Base-by-base conservation (phyloP, 1,284 basidiomycete species). In the Xerocomus nothofagi region DNA sequence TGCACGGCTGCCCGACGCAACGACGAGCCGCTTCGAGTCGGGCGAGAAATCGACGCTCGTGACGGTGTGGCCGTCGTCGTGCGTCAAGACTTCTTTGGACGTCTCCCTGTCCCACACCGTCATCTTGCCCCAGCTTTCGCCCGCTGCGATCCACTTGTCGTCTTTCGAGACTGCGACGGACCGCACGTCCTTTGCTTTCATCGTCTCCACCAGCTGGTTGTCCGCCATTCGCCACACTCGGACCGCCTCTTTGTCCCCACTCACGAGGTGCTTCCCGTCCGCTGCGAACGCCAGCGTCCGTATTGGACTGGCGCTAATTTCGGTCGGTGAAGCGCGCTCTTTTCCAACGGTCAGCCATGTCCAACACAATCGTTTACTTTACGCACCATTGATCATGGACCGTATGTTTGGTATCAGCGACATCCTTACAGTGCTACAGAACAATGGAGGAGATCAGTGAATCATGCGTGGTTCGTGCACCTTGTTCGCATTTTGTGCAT, bases 21-120 rank as follows among this genome's bases (percentile, higher is more conserved):
- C 10, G 34, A 44, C 54, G 32, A 57, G 54, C 10, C 42, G 33
- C 6, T 44, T 27, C 15, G 39, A 34, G 49, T 59, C 45, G 17
- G 57, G 57, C 5, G 57, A 57, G 30, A 57, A 57, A 34, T 57
- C 57, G 20, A 57, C 44, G 14, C 41, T 46, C 1, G 43, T 44
- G 33, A 53, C 29, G 38, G 38, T 39, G 44, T 38, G 40, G 29
- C 42, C 42, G 10, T 41, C 55, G n/a, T 57, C 27, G 6, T 52
- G 38, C 9, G 15, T 49, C 20, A 55, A 30, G 32, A 56, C 27
- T 12, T 51, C 33, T 18, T 44, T 26, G 44, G 31, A 54, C 8
- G 56, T 27, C 34, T 24, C 18, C 9, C 21, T 12, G 15, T 53
- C 33, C 49, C 48, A 59, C 17, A 57, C 39, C 2, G 14, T 39